Base-by-base conservation (phyloP, 2,329 filamentous ascomycete genomes). In the Ophiostoma populinum region DNA sequence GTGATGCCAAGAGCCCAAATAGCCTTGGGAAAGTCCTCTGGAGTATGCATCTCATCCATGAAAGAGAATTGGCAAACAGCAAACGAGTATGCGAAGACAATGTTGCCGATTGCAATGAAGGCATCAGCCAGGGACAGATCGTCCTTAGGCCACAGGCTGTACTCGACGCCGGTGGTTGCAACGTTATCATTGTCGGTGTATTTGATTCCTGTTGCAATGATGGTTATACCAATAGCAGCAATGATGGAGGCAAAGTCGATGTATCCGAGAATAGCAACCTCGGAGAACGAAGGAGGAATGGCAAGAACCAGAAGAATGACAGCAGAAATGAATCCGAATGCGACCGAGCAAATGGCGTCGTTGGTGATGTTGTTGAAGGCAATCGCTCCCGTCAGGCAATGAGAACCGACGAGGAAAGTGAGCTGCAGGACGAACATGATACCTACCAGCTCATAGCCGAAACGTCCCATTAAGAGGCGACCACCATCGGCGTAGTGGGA, bases 281-380 rank as follows among this genome's bases (percentile, higher is more conserved):
- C 30, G 20, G 30, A 24, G n/a, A 32, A 32, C 7, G 30, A 32
- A 20, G 30, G 30, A 2, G 30, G 30, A 6, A 32, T 32, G n/a
- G 30, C 30, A n/a, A 32, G 8, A 10, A 32, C n/a, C n/a, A 32
- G 19, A 16, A 32, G 30, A 1, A 32, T 32, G n/a, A 32, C n/a
- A 13, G 30, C 30, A 2, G 30, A 32, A 5, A 32, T 10, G 8
- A 32, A 32, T 5, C 30, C 30, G 24, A 32, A 32, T 13, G 19
- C 30, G 8, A 32, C 30, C 5, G 30, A 32, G 30, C 30, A 32
- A 10, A 32, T 22, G 8, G 30, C 30, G 9, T 32, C 30, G 30
- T 32, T 21, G 19, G 30, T 32, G 19, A 32, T 32, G 20, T 21
- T 32, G 30, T 32, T 32, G 13, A 32, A 32, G 7, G 30, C 30